phyloP scores from a whole-genome alignment of 1,139 yeast species.

The Lodderomyces pseudojiufengensis region DNA sequence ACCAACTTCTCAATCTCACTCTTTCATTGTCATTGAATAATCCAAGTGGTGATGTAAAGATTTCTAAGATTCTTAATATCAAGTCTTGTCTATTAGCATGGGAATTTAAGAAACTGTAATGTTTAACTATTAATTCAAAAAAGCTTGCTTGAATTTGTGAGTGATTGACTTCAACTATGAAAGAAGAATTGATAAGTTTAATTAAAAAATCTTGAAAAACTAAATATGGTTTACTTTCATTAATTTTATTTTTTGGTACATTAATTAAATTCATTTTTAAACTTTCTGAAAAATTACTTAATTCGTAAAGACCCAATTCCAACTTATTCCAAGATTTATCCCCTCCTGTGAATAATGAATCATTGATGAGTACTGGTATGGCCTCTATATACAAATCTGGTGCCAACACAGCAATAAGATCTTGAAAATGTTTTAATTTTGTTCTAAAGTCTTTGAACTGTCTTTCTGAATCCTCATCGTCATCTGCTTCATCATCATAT shows the following conservation, averaged over 20 bases:
- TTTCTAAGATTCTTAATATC: constrained; percentile 62
- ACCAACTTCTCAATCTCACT: constrained; percentile 88
- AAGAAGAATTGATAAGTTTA: constrained; percentile 59
- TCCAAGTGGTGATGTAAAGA: constrained; percentile 78
- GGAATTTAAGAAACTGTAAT: constrained; percentile 60
- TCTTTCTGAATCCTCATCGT: constrained; percentile 63
- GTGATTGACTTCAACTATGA: constrained; percentile 53
- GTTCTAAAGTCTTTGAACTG: constrained; percentile 77
- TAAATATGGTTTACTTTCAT: constrained; percentile 57
- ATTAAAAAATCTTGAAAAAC: constrained; percentile 61
- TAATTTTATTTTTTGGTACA: constrained; percentile 60
- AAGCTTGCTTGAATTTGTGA: constrained; percentile 76
- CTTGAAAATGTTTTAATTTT: constrained; percentile 76
- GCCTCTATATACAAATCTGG: constrained; percentile 72
- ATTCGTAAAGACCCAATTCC: constrained; percentile 83
- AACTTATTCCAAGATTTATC: constrained; percentile 65
- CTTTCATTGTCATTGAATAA: constrained; percentile 68
- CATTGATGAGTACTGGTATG: constrained; percentile 62
- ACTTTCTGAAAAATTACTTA: constrained; percentile 75
- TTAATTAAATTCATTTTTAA: constrained; percentile 70
- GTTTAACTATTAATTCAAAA: constrained; percentile 82
- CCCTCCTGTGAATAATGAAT: constrained; percentile 41
- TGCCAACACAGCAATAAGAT: constrained; percentile 71
- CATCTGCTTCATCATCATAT: constrained; percentile 73
- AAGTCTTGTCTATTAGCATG: constrained; percentile 46